Base-by-base conservation (phyloP, 371 early-diverging fungal genomes). In the Syncephalastrum sp. region DNA sequence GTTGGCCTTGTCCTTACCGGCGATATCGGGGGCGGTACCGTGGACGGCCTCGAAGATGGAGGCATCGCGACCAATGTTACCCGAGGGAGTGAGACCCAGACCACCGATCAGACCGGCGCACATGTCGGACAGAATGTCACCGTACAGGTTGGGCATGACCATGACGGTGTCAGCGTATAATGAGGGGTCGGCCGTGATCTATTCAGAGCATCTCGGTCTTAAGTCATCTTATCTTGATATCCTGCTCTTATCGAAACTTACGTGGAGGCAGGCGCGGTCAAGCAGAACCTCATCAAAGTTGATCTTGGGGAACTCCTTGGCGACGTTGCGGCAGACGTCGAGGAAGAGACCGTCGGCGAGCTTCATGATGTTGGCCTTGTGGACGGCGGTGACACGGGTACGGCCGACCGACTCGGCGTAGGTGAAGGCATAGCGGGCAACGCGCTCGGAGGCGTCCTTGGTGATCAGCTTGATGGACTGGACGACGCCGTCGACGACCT, bases 81-180 rank as follows among this genome's bases (percentile, higher is more conserved):
- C 98, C 48, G 93, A 92, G 50, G 98, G 98, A 15, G 98, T 97
- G 68, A 98, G 79, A 48, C 99, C 99, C 57, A 98, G 89, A 62
- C 99, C 99, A 67, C 99, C 99, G 68, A 98, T 96, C 58, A 98
- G 83, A 66, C 99, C 99, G 57, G 99, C 98, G 70, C 95, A 89
- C 88, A 98, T 89, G 68, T 98, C 99, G 43, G 91, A 91, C 56
- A 98, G 81, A 78, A 98, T 98, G 77, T 98, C 99, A 69, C 99
- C 99, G 64, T 98, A 97, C 74, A 98, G 84, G 87, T 98, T 98
- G 59, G 99, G 98, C 98, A 98, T 97, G 63, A 97, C 99, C 97
- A 98, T 93, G 71, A 98, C 99, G 45, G 93, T 92, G 63, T 92
- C 86, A 42, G 85, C 84, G 72, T 87, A 98, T 62, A 87, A 76